Evolutionary conservation across 139 green algal genomes (phyloP), one percentile per base, ranked within the genome.

Genomic region (Chlamydomonas asymmetrica): DNA sequence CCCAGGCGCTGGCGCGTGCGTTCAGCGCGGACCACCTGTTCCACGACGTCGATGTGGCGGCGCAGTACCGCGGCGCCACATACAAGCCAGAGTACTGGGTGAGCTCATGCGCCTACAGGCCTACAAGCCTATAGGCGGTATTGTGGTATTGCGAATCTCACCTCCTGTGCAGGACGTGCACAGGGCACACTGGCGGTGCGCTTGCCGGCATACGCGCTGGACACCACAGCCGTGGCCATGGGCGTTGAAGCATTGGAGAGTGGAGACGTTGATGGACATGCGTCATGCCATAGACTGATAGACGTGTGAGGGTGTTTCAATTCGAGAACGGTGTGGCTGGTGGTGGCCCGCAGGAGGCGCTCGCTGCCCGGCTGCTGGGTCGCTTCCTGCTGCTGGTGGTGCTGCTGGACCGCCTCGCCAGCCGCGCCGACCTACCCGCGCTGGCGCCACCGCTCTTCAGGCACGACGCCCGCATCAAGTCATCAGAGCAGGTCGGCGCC

Each of bases 351-450:
- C 84, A 93, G 92, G 73, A 52, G 4, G 77, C 87, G 20, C 71
- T 90, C 40, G 84, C 83, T 0, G 72, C 78, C 25, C 52, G 90
- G 20, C 71, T 96, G 37, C 66, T 97, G 23, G 92, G 93, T 69
- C 89, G 90, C 22, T 79, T 94, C 37, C 83, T 97, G 72, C 84
- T 95, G 73, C 74, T 96, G 45, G 88, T 92, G 16, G 73, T 93
- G 50, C 84, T 97, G 35, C 81, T 97, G 63, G 93, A 97, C 82
- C 65, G 71, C 16, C 4, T 62, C 45, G 43, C 29, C 34, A 49
- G 62, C 35, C 38, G 52, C 32, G 22, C 29, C 2, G 38, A 63
- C 13, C 70, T 87, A 43, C 82, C 80, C 0, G 29, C 60, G 8
- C 73, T 74, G 9, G 71, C 82, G 27, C 89, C 89, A 1, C 75